Base-by-base conservation (phyloP, 179 eudicot species). In the Silene noctiflora region DNA sequence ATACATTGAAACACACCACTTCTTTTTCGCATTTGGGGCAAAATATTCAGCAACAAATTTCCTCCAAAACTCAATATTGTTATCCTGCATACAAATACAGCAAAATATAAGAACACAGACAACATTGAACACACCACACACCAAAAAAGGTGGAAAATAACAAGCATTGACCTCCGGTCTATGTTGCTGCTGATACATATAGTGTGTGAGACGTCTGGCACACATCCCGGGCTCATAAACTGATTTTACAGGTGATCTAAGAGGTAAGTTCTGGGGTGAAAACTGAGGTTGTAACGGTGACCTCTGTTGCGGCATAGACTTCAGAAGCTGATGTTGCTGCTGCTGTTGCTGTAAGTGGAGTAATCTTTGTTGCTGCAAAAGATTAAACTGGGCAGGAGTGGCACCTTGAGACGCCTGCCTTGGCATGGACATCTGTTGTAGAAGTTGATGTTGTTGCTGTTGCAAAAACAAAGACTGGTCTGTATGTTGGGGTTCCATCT, bases 1-100 rank as follows among this genome's bases (percentile, higher is more conserved):
- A 83, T 95, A 95, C 94, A 91, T 87, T 13, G 99, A 95, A 76
- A 95, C 96, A 80, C 99, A 95, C 99, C 99, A 95, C 79, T 90
- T 93, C 84, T 95, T 95, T 90, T 88, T 93, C 59, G 99, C 97
- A 88, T 87, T 90, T 21, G 97, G 99, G 76, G 99, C 94, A 81
- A 88, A 95, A 75, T 79, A 93, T 53, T 93, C 99, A 0, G 91
- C 80, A 24, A 95, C 98, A 83, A 91, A 95, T 75, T 90, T 90
- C 75, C 97, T 88, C 99, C 99, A 95, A 77, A 93, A 95, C 72
- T 93, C 97, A 60, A 95, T 93, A 76, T 87, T 95, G 77, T 95
- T 95, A 75, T 93, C 98, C 99, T 95, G 81, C 83, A 82, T 48
- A 64, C 75, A 67, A 58, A 10, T 21, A 67, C 12, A 56, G 33